A percentile compares a stretch with the other conserved stretches of the same genome.
Evolutionary conservation across 345 rosid genomes (phyloP).

Genomic region (Aethionema arabicum): DNA sequence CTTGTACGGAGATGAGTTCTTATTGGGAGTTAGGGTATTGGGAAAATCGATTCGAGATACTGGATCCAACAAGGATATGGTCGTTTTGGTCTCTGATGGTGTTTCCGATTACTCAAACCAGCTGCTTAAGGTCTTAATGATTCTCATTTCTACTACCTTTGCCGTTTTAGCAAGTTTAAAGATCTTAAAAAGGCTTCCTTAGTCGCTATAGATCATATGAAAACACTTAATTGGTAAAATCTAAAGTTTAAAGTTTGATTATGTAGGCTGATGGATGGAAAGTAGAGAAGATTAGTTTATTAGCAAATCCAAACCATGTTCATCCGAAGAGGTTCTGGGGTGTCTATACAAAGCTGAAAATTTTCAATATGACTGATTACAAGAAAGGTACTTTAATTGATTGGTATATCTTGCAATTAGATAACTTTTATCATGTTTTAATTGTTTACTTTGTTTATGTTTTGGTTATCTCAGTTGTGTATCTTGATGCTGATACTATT

Average conservation of each 20-base stretch:
- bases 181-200: conserved; percentile 18
- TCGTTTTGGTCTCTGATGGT: conserved; percentile 91
- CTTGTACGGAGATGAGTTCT: conserved; percentile 89
- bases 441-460: conserved; percentile 7
- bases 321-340: conserved; percentile 96
- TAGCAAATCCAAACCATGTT: conserved; percentile 85
- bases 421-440: neutral
- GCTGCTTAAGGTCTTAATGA: conserved; percentile 52
- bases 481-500: conserved; percentile 95
- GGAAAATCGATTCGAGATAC: conserved; percentile 87
- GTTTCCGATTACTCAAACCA: conserved; percentile 69
- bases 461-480: conserved; percentile 60
- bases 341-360: conserved; percentile 91
- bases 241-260: conserved; percentile 3
- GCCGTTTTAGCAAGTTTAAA: conserved; percentile 2
- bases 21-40: conserved; percentile 89
- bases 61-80: conserved; percentile 79
- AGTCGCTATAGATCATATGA: neutral
- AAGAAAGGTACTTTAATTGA: conserved; percentile 57
- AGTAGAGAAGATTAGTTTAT: conserved; percentile 80
- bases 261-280: conserved; percentile 95
- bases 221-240: neutral
- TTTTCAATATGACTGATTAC: conserved; percentile 85
- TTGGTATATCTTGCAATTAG: neutral
- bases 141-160: conserved; percentile 11